Evolutionary conservation across 2,329 filamentous ascomycete species (phyloP).

Genomic region (Pseudopyrenochaeta lycopersici): DNA sequence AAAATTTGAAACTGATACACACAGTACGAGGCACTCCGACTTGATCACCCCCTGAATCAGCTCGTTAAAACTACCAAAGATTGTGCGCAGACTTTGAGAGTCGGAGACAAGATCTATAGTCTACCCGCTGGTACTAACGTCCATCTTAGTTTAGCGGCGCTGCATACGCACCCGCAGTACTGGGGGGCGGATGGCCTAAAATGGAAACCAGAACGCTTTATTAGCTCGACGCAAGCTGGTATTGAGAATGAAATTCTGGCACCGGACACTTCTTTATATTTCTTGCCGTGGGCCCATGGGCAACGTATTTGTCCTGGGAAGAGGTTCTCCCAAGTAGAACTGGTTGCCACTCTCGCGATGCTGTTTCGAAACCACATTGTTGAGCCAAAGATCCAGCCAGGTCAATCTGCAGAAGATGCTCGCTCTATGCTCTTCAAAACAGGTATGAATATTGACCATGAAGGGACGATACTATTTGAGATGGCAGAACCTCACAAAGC

Average conservation of each 20-base stretch:
- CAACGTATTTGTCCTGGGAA: constrained; percentile 43
- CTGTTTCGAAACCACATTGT: constrained; percentile 14
- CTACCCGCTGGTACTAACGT: constrained; percentile 24
- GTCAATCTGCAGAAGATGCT: neutral
- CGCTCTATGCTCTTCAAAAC: neutral
- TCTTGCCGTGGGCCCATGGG: constrained; percentile 41
- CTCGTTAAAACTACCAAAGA: constrained; percentile 9
- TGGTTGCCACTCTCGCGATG: constrained; percentile 41
- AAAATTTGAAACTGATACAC: neutral
- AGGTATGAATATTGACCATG: neutral
- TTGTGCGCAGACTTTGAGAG: constrained; percentile 2
- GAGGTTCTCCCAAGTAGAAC: constrained; percentile 50
- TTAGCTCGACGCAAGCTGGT: neutral
- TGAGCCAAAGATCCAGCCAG: neutral
- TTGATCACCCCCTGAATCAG: constrained; percentile 16
- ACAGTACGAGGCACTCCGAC: constrained; percentile 20
- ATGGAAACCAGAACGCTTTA: constrained; percentile 40
- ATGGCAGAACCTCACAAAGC: neutral
- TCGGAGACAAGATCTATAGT: neutral
- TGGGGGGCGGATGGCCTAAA: constrained; percentile 33
- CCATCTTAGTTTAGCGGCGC: constrained; percentile 12
- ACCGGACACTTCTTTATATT: neutral
- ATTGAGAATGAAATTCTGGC: neutral
- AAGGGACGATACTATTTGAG: neutral
- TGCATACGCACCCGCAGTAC: constrained; percentile 36